Conservation (phyloP, 345 rosid genomes). For the Hibiscus mutabilis region DNA sequence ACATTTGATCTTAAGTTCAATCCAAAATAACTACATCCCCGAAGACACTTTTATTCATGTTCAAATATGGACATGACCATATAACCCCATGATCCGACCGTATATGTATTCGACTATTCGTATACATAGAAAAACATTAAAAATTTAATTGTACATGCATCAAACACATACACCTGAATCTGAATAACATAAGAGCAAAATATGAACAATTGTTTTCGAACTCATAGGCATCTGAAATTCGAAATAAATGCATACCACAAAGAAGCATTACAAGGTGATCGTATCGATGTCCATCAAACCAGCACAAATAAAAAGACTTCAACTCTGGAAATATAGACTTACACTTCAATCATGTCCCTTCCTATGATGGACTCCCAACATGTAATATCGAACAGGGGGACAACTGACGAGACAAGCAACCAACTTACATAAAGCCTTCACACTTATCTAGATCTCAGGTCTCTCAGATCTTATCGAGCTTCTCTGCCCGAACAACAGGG, state of each 20-base stretch:
- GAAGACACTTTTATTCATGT: too few species aligned
- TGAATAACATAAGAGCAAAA: background rate
- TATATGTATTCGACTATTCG: too few species aligned
- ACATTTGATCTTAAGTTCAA: too few species aligned
- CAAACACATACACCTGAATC: background rate
- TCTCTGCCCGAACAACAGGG: constrained; percentile 52
- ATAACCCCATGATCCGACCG: too few species aligned
- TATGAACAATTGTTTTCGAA: background rate
- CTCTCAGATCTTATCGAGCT: constrained; percentile 51
- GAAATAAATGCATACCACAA: constrained; percentile 13
- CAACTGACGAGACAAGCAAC: constrained; percentile 19
- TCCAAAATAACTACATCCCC: too few species aligned
- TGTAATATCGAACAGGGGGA: constrained; percentile 1
- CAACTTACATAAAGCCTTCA: constrained; percentile 20
- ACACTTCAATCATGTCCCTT: constrained; percentile 26
- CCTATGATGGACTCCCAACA: constrained; percentile 9
- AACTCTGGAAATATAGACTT: constrained; percentile 18
- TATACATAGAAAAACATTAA: too few species aligned
- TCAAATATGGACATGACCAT: too few species aligned
- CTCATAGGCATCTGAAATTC: background rate
- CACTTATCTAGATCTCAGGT: constrained; percentile 1
- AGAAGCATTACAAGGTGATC: constrained; percentile 21
- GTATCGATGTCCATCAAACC: constrained; percentile 24
- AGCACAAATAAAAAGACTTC: constrained; percentile 28
- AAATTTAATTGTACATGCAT: too few species aligned